Evolutionary conservation across 352 stramenopile genomes (phyloP), one percentile per base, ranked within the genome.

Genomic region (Blastocystis sp.): DNA sequence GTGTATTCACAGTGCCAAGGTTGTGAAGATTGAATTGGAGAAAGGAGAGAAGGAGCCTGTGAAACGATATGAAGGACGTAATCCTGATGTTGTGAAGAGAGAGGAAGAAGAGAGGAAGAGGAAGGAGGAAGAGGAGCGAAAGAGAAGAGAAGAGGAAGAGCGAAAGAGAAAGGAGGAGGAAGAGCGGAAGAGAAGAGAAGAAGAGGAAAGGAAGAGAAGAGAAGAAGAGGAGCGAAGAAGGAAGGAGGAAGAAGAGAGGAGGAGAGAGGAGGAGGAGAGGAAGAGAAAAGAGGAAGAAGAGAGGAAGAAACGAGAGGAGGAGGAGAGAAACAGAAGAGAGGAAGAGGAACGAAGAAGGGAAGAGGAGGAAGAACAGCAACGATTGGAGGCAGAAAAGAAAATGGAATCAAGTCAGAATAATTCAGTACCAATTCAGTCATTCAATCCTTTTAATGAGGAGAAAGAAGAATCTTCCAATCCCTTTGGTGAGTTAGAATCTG

Each of bases 71-170:
- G 71, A 49, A n/a, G 46, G 42, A 14, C 46, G 77, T 6, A 87
- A 78, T 43, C 61, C 77, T 16, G 61, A 87, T 87, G 61, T 78
- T 57, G 77, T 78, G 61, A 87, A 46, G 37, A 87, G 77, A 87
- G 61, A 87, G 35, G 77, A 87, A 52, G 77, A 77, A 16, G 66
- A 87, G 16, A 87, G 56, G n/a, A 78, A 61, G 56, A 87, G 77
- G 32, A 87, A 61, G 32, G 59, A 78, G 24, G 66, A 78, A 29
- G 61, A 78, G 37, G 61, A 75, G 27, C 61, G 77, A 51, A 75
- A 56, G 49, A 75, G 27, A 43, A 51, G 3, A 57, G 77, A 75
- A 77, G 77, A 78, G 37, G 77, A 75, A 29, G 77, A 87, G 0
- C 37, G 77, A 2, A 87, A 87, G 61, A 78, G 29, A 29, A 74